Conservation (phyloP, 768 basidiomycete species). For the Epithele typhae region DNA sequence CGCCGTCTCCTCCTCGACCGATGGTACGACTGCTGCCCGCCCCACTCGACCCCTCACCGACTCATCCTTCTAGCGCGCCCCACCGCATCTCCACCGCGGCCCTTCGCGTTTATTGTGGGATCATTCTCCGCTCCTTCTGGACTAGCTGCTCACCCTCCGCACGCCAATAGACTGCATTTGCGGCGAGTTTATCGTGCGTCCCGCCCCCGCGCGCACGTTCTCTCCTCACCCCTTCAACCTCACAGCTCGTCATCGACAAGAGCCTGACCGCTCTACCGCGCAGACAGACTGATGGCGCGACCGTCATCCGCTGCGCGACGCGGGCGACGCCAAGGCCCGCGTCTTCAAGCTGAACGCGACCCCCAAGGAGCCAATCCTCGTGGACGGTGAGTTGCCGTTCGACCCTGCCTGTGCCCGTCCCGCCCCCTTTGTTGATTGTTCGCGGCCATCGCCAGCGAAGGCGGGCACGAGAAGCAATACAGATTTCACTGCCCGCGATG, state of each 20-base stretch:
- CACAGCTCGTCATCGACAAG: conserved; percentile 78
- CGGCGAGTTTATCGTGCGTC: conserved; percentile 78
- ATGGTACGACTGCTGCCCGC: conserved; percentile 46
- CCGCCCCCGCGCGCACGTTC: neutral
- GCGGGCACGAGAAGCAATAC: conserved; percentile 74
- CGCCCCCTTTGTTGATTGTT: conserved; percentile 13
- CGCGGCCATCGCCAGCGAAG: conserved; percentile 42
- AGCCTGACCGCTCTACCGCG: conserved; percentile 62
- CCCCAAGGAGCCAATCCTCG: conserved; percentile 60
- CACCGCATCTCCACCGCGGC: conserved; percentile 76
- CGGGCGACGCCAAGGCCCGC: conserved; percentile 48
- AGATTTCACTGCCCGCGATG: conserved; percentile 68
- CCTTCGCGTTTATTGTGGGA: conserved; percentile 77
- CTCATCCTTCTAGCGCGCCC: conserved; percentile 52
- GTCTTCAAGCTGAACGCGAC: conserved; percentile 87
- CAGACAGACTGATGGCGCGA: conserved; percentile 74
- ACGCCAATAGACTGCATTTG: conserved; percentile 69
- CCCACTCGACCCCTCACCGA: conserved; percentile 7
- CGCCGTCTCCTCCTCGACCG: conserved; percentile 82
- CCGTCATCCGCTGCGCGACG: conserved; percentile 73
- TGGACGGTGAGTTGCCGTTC: conserved; percentile 62
- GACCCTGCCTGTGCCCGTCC: neutral
- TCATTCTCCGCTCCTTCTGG: conserved; percentile 17
- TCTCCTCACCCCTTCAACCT: neutral
- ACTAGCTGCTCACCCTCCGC: conserved; percentile 8